A percentile compares a stretch with the other conserved stretches of the same genome.
phyloP scores from a whole-genome alignment of 176 grass and related monocot genomes.

The Oryza punctata region DNA sequence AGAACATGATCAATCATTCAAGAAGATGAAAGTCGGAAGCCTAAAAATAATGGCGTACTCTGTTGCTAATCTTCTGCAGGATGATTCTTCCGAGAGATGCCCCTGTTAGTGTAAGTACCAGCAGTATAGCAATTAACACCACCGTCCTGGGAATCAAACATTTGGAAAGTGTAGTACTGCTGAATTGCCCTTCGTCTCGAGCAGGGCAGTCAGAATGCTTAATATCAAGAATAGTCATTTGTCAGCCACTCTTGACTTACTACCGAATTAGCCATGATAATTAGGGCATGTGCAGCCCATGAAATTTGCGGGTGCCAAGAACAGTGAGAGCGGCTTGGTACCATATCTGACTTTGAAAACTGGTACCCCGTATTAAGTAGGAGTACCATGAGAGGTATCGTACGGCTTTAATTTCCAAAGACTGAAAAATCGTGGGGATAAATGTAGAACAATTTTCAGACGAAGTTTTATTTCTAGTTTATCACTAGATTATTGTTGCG shows the following conservation, averaged over 20 bases:
- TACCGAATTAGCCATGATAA: background rate
- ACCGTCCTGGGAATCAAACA: background rate
- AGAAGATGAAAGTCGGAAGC: background rate
- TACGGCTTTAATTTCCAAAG: too few relatives aligned
- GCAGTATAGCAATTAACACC: constrained; percentile 3
- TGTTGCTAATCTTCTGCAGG: background rate
- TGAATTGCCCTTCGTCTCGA: constrained; percentile 10
- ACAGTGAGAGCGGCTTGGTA: background rate
- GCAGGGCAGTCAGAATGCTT: background rate
- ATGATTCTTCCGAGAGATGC: constrained; percentile 14
- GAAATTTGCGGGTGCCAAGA: background rate
- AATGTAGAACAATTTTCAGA: too few relatives aligned
- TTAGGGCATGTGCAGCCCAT: background rate
- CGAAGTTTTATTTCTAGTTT: too few relatives aligned
- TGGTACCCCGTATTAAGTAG: background rate
- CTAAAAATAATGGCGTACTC: background rate
- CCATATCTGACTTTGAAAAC: background rate
- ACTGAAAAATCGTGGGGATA: too few relatives aligned
- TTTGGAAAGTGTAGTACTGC: background rate
- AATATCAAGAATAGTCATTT: background rate
- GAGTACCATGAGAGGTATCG: background rate
- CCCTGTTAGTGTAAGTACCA: background rate
- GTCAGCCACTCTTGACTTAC: background rate
- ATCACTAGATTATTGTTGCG: too few relatives aligned
- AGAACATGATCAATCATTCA: background rate